Conservation (phyloP, 164 flowering plant genomes). For the Aristolochia fimbriata region DNA sequence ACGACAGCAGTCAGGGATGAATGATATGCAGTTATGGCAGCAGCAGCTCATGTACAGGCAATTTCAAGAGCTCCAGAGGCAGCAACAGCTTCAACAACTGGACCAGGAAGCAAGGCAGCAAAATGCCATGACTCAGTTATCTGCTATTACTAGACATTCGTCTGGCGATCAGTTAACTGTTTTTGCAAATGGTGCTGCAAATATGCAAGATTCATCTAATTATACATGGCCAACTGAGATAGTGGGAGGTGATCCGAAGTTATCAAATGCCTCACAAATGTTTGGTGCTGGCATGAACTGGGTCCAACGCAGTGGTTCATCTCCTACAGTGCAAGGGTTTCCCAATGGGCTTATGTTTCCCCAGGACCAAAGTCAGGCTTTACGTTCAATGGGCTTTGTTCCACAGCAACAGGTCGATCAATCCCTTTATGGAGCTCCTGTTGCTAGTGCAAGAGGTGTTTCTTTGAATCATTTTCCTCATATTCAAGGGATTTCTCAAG, state of each 20-base stretch:
- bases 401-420: slow-evolving; percentile 42
- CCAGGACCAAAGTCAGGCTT: slow-evolving; percentile 32
- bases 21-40: slow-evolving; percentile 50
- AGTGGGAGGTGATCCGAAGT: slow-evolving; percentile 15
- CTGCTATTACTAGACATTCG: slow-evolving; percentile 28
- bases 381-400: slow-evolving; percentile 30
- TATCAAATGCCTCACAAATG: slow-evolving; percentile 27
- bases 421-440: slow-evolving; percentile 55
- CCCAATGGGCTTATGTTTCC: slow-evolving; percentile 29
- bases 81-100: slow-evolving; percentile 50
- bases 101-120: slow-evolving; percentile 39
- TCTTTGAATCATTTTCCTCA: slow-evolving; percentile 27
- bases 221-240: slow-evolving; percentile 15
- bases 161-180: slow-evolving; percentile 31
- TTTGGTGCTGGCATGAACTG: slow-evolving; percentile 27
- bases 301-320: slow-evolving; percentile 32
- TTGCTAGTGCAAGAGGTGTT: slow-evolving; percentile 31
- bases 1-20: slow-evolving; percentile 36
- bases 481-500: slow-evolving; percentile 36
- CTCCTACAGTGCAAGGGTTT: slow-evolving; percentile 35
- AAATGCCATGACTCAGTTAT: slow-evolving; percentile 27
- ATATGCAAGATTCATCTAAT: slow-evolving; percentile 27
- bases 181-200: slow-evolving; percentile 32
- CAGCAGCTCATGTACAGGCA: slow-evolving; percentile 56
- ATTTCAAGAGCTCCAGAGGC: slow-evolving; percentile 60